Evolutionary conservation across 768 basidiomycete species (phyloP).

Genomic region (Neoboletus magnificus): DNA sequence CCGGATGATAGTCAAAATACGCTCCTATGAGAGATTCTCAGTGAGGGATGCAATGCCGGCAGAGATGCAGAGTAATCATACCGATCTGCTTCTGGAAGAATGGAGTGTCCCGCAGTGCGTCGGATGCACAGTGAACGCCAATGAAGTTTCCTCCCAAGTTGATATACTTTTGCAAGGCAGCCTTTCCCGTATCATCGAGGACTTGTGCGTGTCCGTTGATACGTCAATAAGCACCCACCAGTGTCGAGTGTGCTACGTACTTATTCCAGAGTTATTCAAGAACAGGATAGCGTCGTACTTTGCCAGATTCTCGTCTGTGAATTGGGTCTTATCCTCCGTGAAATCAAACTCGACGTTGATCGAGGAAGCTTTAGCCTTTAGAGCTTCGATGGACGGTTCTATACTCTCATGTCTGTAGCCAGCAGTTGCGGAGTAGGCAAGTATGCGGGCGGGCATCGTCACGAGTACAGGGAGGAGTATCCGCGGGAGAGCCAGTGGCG

Average conservation of each 20-base stretch:
- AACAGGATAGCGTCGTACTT: constrained; percentile 68
- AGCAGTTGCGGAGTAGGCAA: constrained; percentile 60
- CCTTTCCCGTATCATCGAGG: constrained; percentile 55
- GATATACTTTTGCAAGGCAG: constrained; percentile 62
- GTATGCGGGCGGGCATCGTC: constrained; percentile 37
- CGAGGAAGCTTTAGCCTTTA: constrained; percentile 43
- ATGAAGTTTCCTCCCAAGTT: constrained; percentile 69
- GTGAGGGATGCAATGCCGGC: not conserved
- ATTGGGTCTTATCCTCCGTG: constrained; percentile 58
- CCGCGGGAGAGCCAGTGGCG: not conserved
- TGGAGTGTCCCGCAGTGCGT: constrained; percentile 52
- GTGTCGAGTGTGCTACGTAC: constrained; percentile 34
- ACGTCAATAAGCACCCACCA: not conserved
- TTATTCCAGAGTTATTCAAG: constrained; percentile 64
- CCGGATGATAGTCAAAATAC: constrained; percentile 69
- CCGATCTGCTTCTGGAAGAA: constrained; percentile 60
- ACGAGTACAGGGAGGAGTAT: not conserved
- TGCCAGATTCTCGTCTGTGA: constrained; percentile 52
- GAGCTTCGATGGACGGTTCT: constrained; percentile 59
- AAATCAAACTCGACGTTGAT: constrained; percentile 57
- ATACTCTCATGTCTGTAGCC: constrained; percentile 75
- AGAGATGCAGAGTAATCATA: constrained; percentile 19
- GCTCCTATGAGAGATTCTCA: constrained; percentile 40
- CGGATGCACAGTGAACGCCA: constrained; percentile 65
- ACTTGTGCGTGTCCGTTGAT: constrained; percentile 33